phyloP scores from a whole-genome alignment of 768 basidiomycete species.

The Tephrocybe sp. region DNA sequence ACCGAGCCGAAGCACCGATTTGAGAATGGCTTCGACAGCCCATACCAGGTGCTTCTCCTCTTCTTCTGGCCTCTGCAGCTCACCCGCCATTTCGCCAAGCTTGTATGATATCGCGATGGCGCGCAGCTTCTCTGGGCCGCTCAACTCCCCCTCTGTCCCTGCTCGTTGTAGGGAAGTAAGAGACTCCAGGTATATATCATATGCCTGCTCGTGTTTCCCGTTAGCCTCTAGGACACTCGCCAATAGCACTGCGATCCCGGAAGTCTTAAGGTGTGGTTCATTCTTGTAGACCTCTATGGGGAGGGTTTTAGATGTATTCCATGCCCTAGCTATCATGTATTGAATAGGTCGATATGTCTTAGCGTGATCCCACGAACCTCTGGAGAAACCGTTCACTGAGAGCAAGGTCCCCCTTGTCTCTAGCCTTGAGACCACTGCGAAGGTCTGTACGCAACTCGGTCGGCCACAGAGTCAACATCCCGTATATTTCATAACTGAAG shows the following conservation, averaged over 20 bases:
- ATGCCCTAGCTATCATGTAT: constrained; percentile 44
- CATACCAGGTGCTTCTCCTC: constrained; percentile 43
- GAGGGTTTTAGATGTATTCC: constrained; percentile 49
- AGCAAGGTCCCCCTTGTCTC: constrained; percentile 52
- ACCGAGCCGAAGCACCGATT: constrained; percentile 28
- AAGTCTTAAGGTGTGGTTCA: constrained; percentile 62
- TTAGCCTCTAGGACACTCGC: constrained; percentile 54
- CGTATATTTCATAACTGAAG: constrained; percentile 55
- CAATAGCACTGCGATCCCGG: constrained; percentile 64
- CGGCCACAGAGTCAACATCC: constrained; percentile 66
- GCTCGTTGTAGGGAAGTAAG: constrained; percentile 32
- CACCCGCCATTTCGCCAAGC: constrained; percentile 41
- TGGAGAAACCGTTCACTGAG: constrained; percentile 52
- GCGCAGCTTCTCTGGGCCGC: constrained; percentile 33
- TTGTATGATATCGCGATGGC: constrained; percentile 41
- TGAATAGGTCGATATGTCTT: constrained; percentile 1
- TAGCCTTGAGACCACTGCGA: constrained; percentile 64
- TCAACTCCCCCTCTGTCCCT: constrained; percentile 15
- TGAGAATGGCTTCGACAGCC: constrained; percentile 44
- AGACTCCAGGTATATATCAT: constrained; percentile 37
- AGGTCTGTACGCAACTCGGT: constrained; percentile 60
- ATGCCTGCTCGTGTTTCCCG: constrained; percentile 35
- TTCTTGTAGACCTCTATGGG: constrained; percentile 35
- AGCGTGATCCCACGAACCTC: constrained; percentile 39
- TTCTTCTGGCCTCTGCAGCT: constrained; percentile 33